phyloP scores from a whole-genome alignment of 345 rosid species.

The Physaria fendleri region DNA sequence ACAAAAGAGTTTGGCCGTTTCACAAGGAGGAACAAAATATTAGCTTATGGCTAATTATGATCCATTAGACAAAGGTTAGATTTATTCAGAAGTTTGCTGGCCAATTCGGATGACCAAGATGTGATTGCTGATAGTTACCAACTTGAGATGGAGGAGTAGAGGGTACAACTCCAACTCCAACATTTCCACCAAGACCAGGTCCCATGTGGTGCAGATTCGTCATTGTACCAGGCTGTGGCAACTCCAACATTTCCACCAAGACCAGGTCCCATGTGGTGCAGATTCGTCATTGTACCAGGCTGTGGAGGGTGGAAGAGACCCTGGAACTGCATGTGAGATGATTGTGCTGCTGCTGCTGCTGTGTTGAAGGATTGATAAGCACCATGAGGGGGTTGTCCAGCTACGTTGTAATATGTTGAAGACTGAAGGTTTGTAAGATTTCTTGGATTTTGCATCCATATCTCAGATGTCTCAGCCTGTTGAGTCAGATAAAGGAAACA shows the following conservation, averaged over 20 bases:
- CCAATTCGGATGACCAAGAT: slow-evolving; percentile 89
- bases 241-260: slow-evolving; percentile 81
- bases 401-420: slow-evolving; percentile 65
- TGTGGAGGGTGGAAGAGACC: slow-evolving; percentile 81
- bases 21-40: slow-evolving; percentile 28
- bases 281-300: slow-evolving; percentile 57
- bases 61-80: slow-evolving; percentile 43
- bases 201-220: slow-evolving; percentile 70
- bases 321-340: slow-evolving; percentile 88
- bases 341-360: slow-evolving; percentile 69
- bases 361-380: slow-evolving; percentile 76
- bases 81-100: slow-evolving; percentile 67
- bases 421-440: slow-evolving; percentile 67
- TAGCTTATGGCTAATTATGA: slow-evolving; percentile 37
- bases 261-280: slow-evolving; percentile 78
- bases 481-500: not conserved
- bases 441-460: slow-evolving; percentile 89
- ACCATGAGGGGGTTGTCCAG: slow-evolving; percentile 77
- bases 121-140: slow-evolving; percentile 89
- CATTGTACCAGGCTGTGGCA: slow-evolving; percentile 58
- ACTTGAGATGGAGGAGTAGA: slow-evolving; percentile 67
- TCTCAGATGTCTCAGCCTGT: slow-evolving; percentile 87
- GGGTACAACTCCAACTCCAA: slow-evolving; percentile 72
- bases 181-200: slow-evolving; percentile 73
- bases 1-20: slow-evolving; percentile 20